Conservation (phyloP, 148 eudicot species). For the Vaccinium macrocarpon region DNA sequence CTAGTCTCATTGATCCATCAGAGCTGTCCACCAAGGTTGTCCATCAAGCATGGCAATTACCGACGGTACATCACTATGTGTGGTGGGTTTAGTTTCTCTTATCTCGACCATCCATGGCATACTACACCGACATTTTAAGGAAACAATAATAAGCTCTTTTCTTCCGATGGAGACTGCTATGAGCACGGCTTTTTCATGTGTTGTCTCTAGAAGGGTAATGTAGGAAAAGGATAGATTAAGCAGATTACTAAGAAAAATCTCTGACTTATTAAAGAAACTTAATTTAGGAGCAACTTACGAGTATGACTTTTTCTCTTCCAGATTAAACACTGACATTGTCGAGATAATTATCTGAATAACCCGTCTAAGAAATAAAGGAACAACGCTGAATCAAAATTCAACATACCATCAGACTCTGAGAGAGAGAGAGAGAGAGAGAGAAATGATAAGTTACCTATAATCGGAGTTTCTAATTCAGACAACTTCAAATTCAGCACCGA, state of each 20-base stretch:
- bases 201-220: background rate
- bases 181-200: background rate
- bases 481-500: slow-evolving; percentile 70
- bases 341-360: background rate
- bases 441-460: background rate
- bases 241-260: background rate
- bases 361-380: background rate
- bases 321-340: background rate
- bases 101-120: background rate
- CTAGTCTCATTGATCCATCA: background rate
- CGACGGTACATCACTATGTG: background rate
- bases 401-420: background rate
- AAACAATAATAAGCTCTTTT: slow-evolving; percentile 7
- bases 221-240: background rate
- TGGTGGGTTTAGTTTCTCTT: background rate
- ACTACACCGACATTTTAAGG: background rate
- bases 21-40: slow-evolving; percentile 4
- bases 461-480: slow-evolving; percentile 15
- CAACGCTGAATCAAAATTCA: background rate
- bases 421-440: background rate
- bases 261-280: background rate
- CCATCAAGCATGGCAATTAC: slow-evolving; percentile 2
- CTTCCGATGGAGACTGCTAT: background rate
- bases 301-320: background rate
- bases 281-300: background rate